Evolutionary conservation across 306 rosid species (phyloP).

Genomic region (Fagus sylvatica): DNA sequence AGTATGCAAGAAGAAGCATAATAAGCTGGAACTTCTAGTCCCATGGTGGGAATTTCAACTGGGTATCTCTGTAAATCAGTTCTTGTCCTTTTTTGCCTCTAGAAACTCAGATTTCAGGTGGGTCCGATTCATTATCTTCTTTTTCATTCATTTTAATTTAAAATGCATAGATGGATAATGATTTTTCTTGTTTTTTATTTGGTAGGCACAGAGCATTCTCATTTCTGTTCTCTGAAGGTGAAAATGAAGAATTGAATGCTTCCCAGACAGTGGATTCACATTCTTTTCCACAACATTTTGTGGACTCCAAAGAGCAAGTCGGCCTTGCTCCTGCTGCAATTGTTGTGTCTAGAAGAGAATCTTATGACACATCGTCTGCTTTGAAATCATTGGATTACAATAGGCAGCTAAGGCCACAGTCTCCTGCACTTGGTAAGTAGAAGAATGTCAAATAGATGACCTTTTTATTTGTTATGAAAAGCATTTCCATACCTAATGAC

Average conservation of each 20-base stretch:
- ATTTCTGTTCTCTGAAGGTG: constrained; percentile 79
- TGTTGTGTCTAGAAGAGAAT: constrained; percentile 62
- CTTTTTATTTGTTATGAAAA: neutral
- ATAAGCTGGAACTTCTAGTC: constrained; percentile 80
- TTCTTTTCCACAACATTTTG: constrained; percentile 86
- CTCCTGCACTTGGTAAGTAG: constrained; percentile 71
- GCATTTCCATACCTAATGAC: constrained; percentile 12
- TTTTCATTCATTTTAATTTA: neutral
- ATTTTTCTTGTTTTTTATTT: constrained; percentile 25
- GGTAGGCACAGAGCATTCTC: constrained; percentile 90
- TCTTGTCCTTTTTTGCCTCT: constrained; percentile 83
- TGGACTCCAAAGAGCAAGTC: constrained; percentile 59
- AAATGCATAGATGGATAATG: constrained; percentile 4
- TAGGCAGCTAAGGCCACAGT: constrained; percentile 54
- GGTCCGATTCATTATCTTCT: constrained; percentile 3
- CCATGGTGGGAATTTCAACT: constrained; percentile 99
- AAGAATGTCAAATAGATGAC: neutral
- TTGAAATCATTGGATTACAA: constrained; percentile 75
- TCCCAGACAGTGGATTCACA: constrained; percentile 84
- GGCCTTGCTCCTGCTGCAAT: constrained; percentile 97
- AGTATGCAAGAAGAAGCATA: constrained; percentile 72
- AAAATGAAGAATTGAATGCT: constrained; percentile 81
- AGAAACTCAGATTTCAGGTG: constrained; percentile 90
- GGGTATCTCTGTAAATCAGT: constrained; percentile 91
- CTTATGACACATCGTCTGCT: constrained; percentile 56